These are phyloP conservation scores for Suillus clintonianus DNA, from an alignment of 768 basidiomycete species.

Conservation along the genomic window DNA sequence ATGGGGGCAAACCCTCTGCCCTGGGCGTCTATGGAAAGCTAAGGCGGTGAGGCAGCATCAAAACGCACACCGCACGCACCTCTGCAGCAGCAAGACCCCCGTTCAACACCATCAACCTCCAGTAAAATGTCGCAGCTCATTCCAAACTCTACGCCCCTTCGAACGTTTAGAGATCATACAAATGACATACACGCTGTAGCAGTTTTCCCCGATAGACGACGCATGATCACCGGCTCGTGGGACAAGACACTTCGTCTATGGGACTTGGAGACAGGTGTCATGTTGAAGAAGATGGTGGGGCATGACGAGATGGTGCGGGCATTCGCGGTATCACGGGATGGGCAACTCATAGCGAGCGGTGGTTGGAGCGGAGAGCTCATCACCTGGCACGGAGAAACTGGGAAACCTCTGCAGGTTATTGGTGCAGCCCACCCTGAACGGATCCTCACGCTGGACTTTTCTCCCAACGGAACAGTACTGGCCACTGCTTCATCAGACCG, in stretches of 20 bases:
- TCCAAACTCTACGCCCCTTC: background rate
- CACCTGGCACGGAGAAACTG: background rate
- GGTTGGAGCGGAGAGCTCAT: background rate
- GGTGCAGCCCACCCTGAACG: background rate
- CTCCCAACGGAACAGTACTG: background rate
- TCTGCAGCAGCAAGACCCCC: no score
- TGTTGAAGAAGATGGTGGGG: background rate
- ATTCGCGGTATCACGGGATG: background rate
- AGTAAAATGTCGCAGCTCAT: background rate
- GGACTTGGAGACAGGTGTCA: background rate
- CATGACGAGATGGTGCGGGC: background rate
- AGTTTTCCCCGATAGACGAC: background rate
- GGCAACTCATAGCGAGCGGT: background rate
- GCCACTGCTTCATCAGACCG: background rate
- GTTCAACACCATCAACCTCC: background rate
- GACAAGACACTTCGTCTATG: background rate
- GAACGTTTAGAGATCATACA: background rate
- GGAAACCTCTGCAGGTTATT: background rate
- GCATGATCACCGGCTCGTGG: background rate
- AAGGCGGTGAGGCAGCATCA: background rate
- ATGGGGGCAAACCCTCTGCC: no score
- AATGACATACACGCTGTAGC: background rate
- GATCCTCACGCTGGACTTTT: background rate
- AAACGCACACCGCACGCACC: background rate
- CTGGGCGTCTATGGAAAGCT: no score